Evolutionary conservation across 1,284 basidiomycete species (phyloP).

Genomic region (Fistulinella cinereoalba): DNA sequence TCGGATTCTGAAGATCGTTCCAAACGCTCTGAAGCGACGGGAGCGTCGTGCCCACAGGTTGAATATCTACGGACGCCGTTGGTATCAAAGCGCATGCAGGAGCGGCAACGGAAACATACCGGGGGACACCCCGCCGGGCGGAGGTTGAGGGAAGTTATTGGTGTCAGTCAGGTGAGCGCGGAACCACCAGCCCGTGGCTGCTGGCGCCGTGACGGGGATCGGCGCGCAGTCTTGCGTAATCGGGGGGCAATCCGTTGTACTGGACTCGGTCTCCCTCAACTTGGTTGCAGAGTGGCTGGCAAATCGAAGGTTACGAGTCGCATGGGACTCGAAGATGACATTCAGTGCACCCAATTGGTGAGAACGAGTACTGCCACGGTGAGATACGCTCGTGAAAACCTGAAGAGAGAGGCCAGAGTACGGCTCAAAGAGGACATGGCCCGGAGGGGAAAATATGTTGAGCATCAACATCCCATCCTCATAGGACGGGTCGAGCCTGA

Average conservation of each 20-base stretch:
- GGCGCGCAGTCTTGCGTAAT: background rate
- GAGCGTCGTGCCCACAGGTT: conserved; percentile 7
- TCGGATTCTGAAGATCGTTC: conserved; percentile 3
- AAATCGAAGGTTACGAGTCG: conserved; percentile 12
- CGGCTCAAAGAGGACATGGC: conserved; percentile 3
- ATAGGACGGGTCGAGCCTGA: background rate
- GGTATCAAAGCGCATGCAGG: background rate
- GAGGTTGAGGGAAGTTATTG: conserved; percentile 9
- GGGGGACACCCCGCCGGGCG: background rate
- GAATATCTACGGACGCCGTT: conserved; percentile 7
- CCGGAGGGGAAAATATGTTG: conserved; percentile 4
- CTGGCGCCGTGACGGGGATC: conserved; percentile 12
- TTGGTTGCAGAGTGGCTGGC: conserved; percentile 4
- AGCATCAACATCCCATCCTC: conserved; percentile 10
- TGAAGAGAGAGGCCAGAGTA: conserved; percentile 11
- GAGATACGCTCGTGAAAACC: too few species aligned
- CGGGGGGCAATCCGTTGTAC: background rate
- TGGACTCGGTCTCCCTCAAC: background rate
- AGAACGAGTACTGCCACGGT: background rate
- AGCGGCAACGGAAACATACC: conserved; percentile 1
- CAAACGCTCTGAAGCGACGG: background rate
- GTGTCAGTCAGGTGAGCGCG: background rate
- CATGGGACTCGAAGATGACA: conserved; percentile 9
- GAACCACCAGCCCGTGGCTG: conserved; percentile 16
- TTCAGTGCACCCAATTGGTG: conserved; percentile 12